Percentiles rank a stretch among this genome's conserved stretches.
Evolutionary conservation across 2,329 filamentous ascomycete species (phyloP).

Genomic region (Diplodia sapinea): DNA sequence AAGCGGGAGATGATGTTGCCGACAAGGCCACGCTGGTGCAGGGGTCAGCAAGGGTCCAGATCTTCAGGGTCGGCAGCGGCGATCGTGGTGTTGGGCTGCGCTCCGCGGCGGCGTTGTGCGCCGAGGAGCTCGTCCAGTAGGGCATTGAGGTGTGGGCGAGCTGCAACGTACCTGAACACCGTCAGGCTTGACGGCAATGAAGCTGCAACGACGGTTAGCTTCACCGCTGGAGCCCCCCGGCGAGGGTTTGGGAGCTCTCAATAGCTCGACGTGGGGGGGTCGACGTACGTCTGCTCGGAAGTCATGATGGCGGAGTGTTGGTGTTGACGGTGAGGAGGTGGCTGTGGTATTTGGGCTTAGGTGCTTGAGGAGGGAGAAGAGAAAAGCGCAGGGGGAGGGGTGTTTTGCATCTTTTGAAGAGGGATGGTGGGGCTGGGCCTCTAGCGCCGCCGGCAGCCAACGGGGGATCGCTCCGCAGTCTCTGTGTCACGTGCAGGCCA

Average conservation of each 20-base stretch:
- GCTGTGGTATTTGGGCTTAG: constrained; percentile 56
- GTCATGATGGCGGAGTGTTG: constrained; percentile 55
- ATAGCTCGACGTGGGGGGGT: not conserved
- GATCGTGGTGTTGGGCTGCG: constrained; percentile 18
- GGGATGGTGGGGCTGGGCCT: constrained; percentile 29
- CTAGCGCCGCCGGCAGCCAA: constrained; percentile 27
- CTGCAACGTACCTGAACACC: constrained; percentile 82
- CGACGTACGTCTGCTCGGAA: constrained; percentile 86
- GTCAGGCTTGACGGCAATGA: constrained; percentile 99
- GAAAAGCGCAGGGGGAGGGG: constrained; percentile 33
- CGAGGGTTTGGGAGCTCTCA: constrained; percentile 7
- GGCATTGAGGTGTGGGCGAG: constrained; percentile 15
- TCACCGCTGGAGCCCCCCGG: constrained; percentile 35
- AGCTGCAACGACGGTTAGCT: constrained; percentile 64
- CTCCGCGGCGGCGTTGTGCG: not conserved
- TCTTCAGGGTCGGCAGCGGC: constrained; percentile 17
- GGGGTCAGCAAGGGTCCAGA: constrained; percentile 12
- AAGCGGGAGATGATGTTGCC: constrained; percentile 98
- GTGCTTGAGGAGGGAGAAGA: constrained; percentile 53
- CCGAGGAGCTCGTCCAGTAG: not conserved
- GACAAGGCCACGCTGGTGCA: constrained; percentile 84
- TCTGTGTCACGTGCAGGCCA: constrained; percentile 21
- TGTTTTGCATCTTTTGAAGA: constrained; percentile 32
- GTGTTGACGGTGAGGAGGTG: constrained; percentile 45
- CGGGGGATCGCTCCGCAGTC: constrained; percentile 22